A percentile compares a stretch with the other conserved stretches of the same genome.
phyloP scores from a whole-genome alignment of 2,329 filamentous ascomycete species.

The Colletotrichum endophyticum region DNA sequence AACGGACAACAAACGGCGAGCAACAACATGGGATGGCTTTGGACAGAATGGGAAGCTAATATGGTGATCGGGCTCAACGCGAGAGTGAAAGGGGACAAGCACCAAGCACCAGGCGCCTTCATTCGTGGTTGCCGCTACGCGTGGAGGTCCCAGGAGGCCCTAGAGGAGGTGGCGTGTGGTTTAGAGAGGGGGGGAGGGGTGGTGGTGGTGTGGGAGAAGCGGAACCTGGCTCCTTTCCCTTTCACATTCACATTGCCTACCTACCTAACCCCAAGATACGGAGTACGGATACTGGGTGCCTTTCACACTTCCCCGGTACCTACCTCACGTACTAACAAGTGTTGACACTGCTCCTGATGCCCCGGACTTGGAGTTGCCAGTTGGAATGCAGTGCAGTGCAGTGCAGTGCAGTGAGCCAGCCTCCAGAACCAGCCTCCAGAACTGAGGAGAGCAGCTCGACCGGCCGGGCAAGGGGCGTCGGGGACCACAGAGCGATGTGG shows the following conservation, averaged over 20 bases:
- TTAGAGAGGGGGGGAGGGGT: background rate
- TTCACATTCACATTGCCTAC: background rate
- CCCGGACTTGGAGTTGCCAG: background rate
- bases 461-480: background rate
- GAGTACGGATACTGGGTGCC: background rate
- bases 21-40: slow-evolving; percentile 4
- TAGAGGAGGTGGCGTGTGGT: background rate
- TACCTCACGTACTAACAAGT: background rate
- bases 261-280: background rate
- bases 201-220: background rate
- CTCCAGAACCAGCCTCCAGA: background rate
- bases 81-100: slow-evolving; percentile 17
- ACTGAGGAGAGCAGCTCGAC: background rate
- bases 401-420: background rate
- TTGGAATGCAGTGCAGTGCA: background rate
- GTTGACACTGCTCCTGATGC: background rate
- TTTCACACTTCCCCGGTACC: background rate
- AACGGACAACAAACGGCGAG: background rate
- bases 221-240: background rate
- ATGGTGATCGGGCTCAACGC: slow-evolving; percentile 16
- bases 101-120: slow-evolving; percentile 1
- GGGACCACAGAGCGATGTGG: background rate
- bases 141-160: background rate
- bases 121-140: slow-evolving; percentile 13
- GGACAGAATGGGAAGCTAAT: slow-evolving; percentile 17